These are phyloP conservation scores for Rutstroemia sp. DNA, from an alignment of 2,329 filamentous ascomycete species.

Conservation along the genomic window DNA sequence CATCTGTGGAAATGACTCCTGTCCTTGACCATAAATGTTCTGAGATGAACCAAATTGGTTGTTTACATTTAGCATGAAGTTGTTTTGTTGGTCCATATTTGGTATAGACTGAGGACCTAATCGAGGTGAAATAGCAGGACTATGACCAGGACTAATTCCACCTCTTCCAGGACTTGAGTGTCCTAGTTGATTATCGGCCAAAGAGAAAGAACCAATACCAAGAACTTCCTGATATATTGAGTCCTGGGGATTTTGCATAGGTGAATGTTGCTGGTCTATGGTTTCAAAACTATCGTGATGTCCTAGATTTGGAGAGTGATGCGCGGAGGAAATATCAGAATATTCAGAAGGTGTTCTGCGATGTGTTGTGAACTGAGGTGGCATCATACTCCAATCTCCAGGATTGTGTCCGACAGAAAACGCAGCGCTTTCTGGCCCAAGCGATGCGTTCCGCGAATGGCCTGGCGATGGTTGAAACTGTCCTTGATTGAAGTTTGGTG, in stretches of 20 bases:
- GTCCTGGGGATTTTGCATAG: slow-evolving; percentile 70
- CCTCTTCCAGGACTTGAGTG: slow-evolving; percentile 59
- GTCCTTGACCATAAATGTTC: slow-evolving; percentile 42
- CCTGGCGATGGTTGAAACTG: slow-evolving; percentile 27
- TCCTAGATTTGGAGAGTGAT: slow-evolving; percentile 73
- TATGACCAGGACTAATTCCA: slow-evolving; percentile 68
- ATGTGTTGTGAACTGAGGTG: slow-evolving; percentile 67
- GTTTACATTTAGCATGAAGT: slow-evolving; percentile 39
- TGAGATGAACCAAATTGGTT: slow-evolving; percentile 40
- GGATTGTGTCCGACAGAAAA: slow-evolving; percentile 44
- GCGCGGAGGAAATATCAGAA: slow-evolving; percentile 81
- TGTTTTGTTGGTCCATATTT: slow-evolving; percentile 39
- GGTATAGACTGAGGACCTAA: slow-evolving; percentile 50
- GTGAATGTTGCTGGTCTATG: slow-evolving; percentile 66
- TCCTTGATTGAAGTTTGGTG: slow-evolving; percentile 26
- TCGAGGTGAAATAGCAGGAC: slow-evolving; percentile 57
- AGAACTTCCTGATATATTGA: slow-evolving; percentile 71
- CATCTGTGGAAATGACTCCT: slow-evolving; percentile 40
- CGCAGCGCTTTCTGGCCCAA: slow-evolving; percentile 32
- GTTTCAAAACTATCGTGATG: slow-evolving; percentile 74
- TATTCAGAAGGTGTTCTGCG: slow-evolving; percentile 82
- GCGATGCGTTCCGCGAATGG: slow-evolving; percentile 28
- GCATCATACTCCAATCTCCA: slow-evolving; percentile 51
- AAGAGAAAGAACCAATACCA: slow-evolving; percentile 70
- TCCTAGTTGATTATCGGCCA: slow-evolving; percentile 55